Base-by-base conservation (phyloP, 2,329 filamentous ascomycete species). In the Sordariomycetes sp. region DNA sequence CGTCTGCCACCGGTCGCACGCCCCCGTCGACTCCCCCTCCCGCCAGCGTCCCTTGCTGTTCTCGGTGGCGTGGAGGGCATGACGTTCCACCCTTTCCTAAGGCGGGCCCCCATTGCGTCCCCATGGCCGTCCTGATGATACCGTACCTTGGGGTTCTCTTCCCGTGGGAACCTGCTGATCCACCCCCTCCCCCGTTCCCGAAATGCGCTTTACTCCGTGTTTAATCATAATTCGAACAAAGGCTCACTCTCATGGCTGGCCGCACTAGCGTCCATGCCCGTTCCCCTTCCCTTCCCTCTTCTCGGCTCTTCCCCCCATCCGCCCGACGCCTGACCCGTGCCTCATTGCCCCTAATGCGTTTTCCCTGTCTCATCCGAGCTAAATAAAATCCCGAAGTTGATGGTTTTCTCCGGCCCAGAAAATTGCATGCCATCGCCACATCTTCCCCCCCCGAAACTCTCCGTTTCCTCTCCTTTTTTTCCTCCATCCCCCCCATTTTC, bases 201-300 rank as follows among this genome's bases (percentile, higher is more conserved):
- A 39, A 56, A 25, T 39, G 48, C 32, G 55, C 55, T 52, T 52
- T 56, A 32, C 45, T 42, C 55, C 55, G 55, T 56, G 32, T 56
- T 56, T 56, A 56, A 56, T 56, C 50, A 56, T 56, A 56, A 56
- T 56, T 56, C 28, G 48, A 52, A 56, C 28, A 48, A 56, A 28
- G 55, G n/a, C 15, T 32, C 28, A 32, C 48, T 52, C 50, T 56
- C 51, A 22, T 56, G 42, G 35, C 28, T 51, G 39, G 39, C 32
- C 28, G 48, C 48, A 17, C 17, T 52, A 50, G 45, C 45, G 45
- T 50, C 45, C 45, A 50, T 50, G 45, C 45, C 45, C 45, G 17
- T 20, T 22, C 22, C 22, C 45, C 39, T n/a, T n/a, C 39, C 39
- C 39, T n/a, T n/a, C n/a, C n/a, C n/a, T n/a, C n/a, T n/a, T 8